Evolutionary conservation across 2,329 filamentous ascomycete species (phyloP).

Genomic region (Dactylellina leptospora): DNA sequence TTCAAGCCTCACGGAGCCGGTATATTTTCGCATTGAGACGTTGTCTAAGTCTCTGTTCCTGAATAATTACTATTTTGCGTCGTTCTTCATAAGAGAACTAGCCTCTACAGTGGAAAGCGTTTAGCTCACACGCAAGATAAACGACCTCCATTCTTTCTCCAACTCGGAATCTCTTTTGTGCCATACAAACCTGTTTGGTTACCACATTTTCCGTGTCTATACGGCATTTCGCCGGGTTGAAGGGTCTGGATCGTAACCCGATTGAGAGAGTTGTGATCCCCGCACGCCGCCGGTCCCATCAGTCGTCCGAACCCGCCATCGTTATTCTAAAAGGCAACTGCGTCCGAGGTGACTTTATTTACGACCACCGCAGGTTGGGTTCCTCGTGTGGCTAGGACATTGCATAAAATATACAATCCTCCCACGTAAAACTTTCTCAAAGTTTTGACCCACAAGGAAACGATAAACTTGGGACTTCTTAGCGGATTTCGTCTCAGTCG

Average conservation of each 20-base stretch:
- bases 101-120: too few relatives aligned
- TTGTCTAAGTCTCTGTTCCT: too few relatives aligned
- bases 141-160: too few relatives aligned
- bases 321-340: conserved; percentile 33
- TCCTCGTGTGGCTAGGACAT: conserved; percentile 24
- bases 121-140: too few relatives aligned
- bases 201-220: too few relatives aligned
- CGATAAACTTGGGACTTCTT: conserved; percentile 36
- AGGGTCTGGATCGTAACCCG: conserved; percentile 29
- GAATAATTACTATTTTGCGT: too few relatives aligned
- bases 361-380: conserved; percentile 20
- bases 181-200: too few relatives aligned
- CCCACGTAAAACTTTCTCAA: conserved; percentile 17
- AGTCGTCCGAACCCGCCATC: conserved; percentile 21
- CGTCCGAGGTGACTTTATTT: conserved; percentile 31
- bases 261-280: conserved; percentile 31
- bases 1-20: conserved; percentile 11
- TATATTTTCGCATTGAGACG: too few relatives aligned
- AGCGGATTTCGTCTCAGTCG: conserved; percentile 21
- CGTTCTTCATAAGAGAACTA: too few relatives aligned
- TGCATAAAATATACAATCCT: conserved; percentile 40
- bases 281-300: conserved; percentile 39
- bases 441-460: conserved; percentile 21
- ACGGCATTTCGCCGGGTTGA: conserved; percentile 26
- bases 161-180: conserved; percentile 44